Percentiles rank a stretch among this genome's conserved stretches.
These are phyloP conservation scores for Seiridium unicorne DNA, from an alignment of 2,329 filamentous ascomycete species.

Conservation along the genomic window DNA sequence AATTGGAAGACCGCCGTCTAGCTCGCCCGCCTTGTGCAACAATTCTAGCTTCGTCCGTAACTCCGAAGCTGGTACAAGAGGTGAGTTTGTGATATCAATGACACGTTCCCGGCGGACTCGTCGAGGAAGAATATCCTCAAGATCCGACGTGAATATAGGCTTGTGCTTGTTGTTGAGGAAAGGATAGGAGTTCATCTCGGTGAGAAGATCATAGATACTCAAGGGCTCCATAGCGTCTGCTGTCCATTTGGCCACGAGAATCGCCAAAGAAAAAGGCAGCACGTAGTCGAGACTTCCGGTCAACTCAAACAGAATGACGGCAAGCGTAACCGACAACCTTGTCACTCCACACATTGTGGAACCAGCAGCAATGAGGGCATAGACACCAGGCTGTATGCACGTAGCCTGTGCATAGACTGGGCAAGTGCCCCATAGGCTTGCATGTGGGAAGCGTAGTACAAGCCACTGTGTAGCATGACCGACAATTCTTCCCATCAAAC, in stretches of 20 bases:
- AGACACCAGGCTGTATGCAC: constrained; percentile 95
- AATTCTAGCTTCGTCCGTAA: constrained; percentile 79
- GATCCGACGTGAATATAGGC: constrained; percentile 82
- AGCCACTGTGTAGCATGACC: constrained; percentile 83
- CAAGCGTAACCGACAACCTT: constrained; percentile 85
- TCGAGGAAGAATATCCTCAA: constrained; percentile 82
- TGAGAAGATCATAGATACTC: constrained; percentile 93
- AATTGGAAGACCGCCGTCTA: constrained; percentile 90
- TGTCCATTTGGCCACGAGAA: constrained; percentile 97
- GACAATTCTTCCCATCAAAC: constrained; percentile 82
- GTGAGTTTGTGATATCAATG: constrained; percentile 85
- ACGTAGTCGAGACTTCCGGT: constrained; percentile 96
- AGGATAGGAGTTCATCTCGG: constrained; percentile 95
- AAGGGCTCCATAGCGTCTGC: constrained; percentile 91
- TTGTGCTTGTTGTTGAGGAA: constrained; percentile 97
- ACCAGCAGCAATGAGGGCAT: constrained; percentile 89
- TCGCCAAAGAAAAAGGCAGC: constrained; percentile 86
- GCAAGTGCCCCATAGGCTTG: constrained; percentile 73
- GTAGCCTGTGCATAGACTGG: constrained; percentile 68
- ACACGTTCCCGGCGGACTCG: constrained; percentile 67
- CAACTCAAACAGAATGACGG: constrained; percentile 92
- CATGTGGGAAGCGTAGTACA: constrained; percentile 70
- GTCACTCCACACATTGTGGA: constrained; percentile 99
- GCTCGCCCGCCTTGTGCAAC: constrained; percentile 80
- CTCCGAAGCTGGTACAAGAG: constrained; percentile 72